Conservation (phyloP, 352 stramenopile species). For the Phytophthora tentaculata region DNA sequence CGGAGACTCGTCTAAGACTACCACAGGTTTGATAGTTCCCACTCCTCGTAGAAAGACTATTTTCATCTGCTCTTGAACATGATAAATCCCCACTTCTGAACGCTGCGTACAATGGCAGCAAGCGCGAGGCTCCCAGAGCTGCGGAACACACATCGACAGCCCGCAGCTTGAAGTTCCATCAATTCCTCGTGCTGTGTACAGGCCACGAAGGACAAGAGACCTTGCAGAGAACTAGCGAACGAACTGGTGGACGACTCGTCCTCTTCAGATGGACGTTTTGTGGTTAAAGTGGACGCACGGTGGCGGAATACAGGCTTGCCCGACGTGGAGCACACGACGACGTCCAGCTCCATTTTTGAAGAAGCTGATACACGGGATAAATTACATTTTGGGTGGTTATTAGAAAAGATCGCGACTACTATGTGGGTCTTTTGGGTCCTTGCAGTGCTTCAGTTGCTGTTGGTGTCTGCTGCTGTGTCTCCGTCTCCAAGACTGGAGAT, state of each 20-base stretch:
- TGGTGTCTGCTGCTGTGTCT: background rate
- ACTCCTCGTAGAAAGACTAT: too few species aligned
- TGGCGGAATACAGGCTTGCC: slow-evolving; percentile 70
- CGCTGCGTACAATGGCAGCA: slow-evolving; percentile 48
- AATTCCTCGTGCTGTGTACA: slow-evolving; percentile 69
- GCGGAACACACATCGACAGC: slow-evolving; percentile 46
- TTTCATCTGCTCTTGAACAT: too few species aligned
- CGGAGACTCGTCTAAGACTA: too few species aligned
- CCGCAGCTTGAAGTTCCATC: slow-evolving; percentile 48
- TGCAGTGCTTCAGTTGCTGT: too few species aligned
- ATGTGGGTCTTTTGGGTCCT: slow-evolving; percentile 20
- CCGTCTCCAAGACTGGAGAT: slow-evolving; percentile 19
- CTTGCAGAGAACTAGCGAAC: slow-evolving; percentile 72
- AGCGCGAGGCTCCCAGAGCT: slow-evolving; percentile 60
- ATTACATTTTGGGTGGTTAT: background rate
- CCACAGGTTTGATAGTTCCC: too few species aligned
- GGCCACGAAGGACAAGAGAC: slow-evolving; percentile 62
- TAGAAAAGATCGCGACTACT: slow-evolving; percentile 15
- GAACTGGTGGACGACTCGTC: slow-evolving; percentile 43
- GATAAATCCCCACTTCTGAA: too few species aligned
- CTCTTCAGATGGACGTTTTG: slow-evolving; percentile 9
- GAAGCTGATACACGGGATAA: background rate
- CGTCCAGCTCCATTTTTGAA: slow-evolving; percentile 44
- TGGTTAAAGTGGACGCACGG: slow-evolving; percentile 18
- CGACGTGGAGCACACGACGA: slow-evolving; percentile 63